These are phyloP conservation scores for Mycocentrospora acerina DNA, from an alignment of 2,329 filamentous ascomycete species.

Conservation along the genomic window DNA sequence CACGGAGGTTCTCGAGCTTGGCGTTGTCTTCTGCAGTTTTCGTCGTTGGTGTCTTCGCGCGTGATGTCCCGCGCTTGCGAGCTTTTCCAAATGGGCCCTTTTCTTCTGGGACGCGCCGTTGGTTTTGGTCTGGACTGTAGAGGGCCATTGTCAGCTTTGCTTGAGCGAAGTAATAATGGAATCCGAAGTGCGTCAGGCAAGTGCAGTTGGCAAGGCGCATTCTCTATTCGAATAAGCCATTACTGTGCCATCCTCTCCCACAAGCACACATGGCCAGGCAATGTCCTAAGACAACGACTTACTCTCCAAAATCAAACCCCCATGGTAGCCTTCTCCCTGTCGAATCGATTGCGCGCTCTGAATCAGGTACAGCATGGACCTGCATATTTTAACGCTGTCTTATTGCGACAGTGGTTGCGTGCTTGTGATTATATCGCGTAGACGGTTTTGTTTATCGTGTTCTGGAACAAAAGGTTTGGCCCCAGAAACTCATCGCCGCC, in stretches of 20 bases:
- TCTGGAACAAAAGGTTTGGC: conserved; percentile 17
- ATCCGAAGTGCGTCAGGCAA: not conserved
- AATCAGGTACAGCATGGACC: conserved; percentile 64
- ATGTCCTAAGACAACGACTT: conserved; percentile 31
- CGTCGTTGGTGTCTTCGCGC: conserved; percentile 59
- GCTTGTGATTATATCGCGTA: conserved; percentile 4
- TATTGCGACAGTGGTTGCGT: conserved; percentile 8
- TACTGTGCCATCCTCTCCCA: conserved; percentile 1
- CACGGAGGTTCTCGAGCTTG: conserved; percentile 46
- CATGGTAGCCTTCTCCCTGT: conserved; percentile 63
- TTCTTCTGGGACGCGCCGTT: conserved; percentile 58
- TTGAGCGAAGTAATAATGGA: not conserved
- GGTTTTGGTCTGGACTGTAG: conserved; percentile 45
- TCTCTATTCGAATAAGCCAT: not conserved
- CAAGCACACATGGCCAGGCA: not conserved
- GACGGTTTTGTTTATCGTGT: conserved; percentile 18
- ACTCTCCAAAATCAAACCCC: conserved; percentile 65
- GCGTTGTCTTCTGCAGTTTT: conserved; percentile 59
- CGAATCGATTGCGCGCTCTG: conserved; percentile 62
- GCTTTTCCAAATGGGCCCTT: conserved; percentile 63
- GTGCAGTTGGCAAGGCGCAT: not conserved
- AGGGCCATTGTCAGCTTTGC: conserved; percentile 16
- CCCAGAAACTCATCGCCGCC: conserved; percentile 7
- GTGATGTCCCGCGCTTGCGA: conserved; percentile 48
- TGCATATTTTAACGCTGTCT: conserved; percentile 53